phyloP scores from a whole-genome alignment of 148 eudicot species.

The Vaccinium myrtillus region DNA sequence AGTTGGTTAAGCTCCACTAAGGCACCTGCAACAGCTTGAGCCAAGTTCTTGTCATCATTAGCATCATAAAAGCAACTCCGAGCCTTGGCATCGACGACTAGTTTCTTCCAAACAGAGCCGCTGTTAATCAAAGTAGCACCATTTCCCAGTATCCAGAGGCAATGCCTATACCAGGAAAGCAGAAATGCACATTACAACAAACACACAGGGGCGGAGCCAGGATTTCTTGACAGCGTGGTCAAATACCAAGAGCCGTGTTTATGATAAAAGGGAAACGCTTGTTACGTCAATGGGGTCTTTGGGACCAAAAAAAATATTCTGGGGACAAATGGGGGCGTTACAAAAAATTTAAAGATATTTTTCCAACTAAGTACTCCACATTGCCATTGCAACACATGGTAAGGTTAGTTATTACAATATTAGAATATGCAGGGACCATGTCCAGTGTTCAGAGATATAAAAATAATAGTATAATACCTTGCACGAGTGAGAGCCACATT shows the following conservation, averaged over 20 bases:
- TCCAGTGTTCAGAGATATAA: too few species aligned
- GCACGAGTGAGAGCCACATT: constrained; percentile 84
- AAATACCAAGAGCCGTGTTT: background rate
- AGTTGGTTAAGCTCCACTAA: constrained; percentile 28
- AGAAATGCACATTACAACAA: background rate
- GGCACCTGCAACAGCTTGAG: constrained; percentile 22
- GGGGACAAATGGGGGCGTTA: background rate
- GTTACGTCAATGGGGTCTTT: background rate
- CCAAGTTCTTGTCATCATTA: constrained; percentile 30
- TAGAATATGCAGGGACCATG: background rate
- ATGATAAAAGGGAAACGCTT: background rate
- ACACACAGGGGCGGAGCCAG: background rate
- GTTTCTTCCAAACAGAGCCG: constrained; percentile 37
- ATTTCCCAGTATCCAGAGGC: constrained; percentile 52
- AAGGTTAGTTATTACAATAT: background rate
- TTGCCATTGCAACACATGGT: background rate
- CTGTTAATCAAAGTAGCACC: constrained; percentile 37
- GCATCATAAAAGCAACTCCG: constrained; percentile 40
- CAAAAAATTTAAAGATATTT: too few species aligned
- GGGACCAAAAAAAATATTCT: background rate
- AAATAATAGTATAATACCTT: constrained; percentile 30
- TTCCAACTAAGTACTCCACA: background rate
- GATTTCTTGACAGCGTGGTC: background rate
- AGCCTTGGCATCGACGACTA: constrained; percentile 31
- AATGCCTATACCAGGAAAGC: constrained; percentile 25